phyloP scores from a whole-genome alignment of 192 early-diverging fungal species.

The Coemansia sp. region DNA sequence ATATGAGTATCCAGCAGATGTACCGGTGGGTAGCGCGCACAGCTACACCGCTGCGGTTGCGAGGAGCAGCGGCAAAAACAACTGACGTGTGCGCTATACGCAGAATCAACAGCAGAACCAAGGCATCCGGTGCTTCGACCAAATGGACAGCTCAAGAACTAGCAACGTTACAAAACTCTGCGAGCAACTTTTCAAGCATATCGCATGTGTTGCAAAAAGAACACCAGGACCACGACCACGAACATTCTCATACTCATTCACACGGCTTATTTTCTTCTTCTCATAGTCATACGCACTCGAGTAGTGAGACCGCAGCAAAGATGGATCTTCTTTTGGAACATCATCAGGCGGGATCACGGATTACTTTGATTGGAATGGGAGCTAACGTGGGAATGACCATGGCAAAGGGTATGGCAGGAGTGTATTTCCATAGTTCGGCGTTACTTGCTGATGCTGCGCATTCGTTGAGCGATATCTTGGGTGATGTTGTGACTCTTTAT shows the following conservation, averaged over 20 bases:
- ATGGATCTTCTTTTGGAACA: constrained; percentile 49
- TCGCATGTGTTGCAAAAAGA: constrained; percentile 13
- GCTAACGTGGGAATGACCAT: constrained; percentile 64
- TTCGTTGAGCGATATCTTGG: constrained; percentile 72
- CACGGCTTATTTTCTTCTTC: constrained; percentile 23
- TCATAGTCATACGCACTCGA: constrained; percentile 20
- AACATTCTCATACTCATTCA: constrained; percentile 16
- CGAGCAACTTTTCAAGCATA: constrained; percentile 43
- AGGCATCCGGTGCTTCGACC: not conserved
- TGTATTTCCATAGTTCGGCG: constrained; percentile 72
- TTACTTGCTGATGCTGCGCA: constrained; percentile 80
- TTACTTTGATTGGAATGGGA: constrained; percentile 67
- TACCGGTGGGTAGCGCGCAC: not conserved
- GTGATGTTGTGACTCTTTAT: constrained; percentile 80
- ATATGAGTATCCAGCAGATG: constrained; percentile 3
- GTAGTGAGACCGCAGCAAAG: constrained; percentile 29
- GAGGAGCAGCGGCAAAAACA: not conserved
- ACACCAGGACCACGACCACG: not conserved
- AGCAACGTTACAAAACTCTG: constrained; percentile 10
- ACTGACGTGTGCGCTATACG: not conserved
- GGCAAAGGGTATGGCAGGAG: constrained; percentile 65
- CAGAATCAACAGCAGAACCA: constrained; percentile 1
- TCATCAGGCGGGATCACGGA: constrained; percentile 60
- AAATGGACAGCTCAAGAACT: constrained; percentile 32
- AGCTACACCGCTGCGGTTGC: not conserved